These are phyloP conservation scores for Fonsecaea erecta DNA, from an alignment of 2,329 filamentous ascomycete species.

Conservation along the genomic window DNA sequence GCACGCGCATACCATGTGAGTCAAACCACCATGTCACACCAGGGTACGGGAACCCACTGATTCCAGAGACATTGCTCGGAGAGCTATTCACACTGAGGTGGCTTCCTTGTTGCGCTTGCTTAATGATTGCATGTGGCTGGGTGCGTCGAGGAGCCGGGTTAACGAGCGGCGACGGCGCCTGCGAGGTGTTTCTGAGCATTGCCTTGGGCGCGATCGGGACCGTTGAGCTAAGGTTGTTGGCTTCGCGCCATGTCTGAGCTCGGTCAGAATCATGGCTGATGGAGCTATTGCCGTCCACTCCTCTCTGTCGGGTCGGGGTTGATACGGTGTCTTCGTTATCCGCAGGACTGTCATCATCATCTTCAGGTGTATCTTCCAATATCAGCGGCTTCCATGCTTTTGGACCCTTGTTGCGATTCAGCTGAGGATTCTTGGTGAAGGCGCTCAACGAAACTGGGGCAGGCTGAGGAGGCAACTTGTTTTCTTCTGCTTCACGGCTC, in stretches of 20 bases:
- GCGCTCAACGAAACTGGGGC: constrained; percentile 35
- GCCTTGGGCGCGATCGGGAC: constrained; percentile 24
- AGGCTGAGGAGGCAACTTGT: constrained; percentile 34
- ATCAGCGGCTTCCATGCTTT: constrained; percentile 37
- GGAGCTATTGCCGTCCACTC: constrained; percentile 2
- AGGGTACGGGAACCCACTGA: constrained; percentile 20
- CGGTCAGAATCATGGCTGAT: constrained; percentile 3
- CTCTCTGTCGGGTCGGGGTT: constrained; percentile 19
- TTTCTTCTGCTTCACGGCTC: constrained; percentile 36
- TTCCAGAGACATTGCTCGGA: constrained; percentile 18
- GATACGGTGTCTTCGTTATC: constrained; percentile 3
- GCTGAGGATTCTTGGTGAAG: constrained; percentile 32
- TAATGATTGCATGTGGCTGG: constrained; percentile 27
- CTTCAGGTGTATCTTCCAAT: constrained; percentile 31
- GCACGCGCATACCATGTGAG: constrained; percentile 24
- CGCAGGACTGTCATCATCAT: constrained; percentile 12
- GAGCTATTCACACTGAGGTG: constrained; percentile 23
- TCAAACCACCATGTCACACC: constrained; percentile 8
- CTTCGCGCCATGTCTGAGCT: not conserved
- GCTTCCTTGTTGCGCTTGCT: constrained; percentile 17
- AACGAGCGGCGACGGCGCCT: constrained; percentile 11
- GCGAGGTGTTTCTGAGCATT: constrained; percentile 15
- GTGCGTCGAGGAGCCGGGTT: constrained; percentile 25
- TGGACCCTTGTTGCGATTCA: constrained; percentile 37
- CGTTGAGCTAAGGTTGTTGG: constrained; percentile 1